Evolutionary conservation across 2,329 filamentous ascomycete genomes (phyloP).

Genomic region (Trichoderma lentiforme): DNA sequence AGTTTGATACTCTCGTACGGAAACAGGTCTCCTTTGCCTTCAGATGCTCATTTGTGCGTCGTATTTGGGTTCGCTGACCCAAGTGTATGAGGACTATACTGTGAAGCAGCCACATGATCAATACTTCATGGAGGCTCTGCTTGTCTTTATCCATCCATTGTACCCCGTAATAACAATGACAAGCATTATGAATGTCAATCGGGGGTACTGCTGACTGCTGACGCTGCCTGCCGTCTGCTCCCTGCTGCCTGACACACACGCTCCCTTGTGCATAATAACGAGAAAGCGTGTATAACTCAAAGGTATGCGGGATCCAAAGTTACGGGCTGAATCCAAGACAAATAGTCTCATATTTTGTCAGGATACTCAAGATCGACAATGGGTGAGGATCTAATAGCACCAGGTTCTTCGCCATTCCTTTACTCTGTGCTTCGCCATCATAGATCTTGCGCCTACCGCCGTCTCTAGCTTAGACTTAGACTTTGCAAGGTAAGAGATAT

Average conservation of each 20-base stretch:
- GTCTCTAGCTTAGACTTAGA: neutral
- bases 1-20: neutral
- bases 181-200: neutral
- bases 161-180: neutral
- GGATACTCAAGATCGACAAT: neutral
- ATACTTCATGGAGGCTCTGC: no score
- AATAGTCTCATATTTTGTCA: neutral
- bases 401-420: neutral
- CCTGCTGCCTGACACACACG: neutral
- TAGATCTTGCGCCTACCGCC: neutral
- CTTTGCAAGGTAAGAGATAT: neutral
- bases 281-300: neutral
- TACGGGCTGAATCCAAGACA: slow-evolving; percentile 1
- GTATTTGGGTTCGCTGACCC: neutral
- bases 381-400: neutral
- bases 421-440: neutral
- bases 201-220: neutral
- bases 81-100: no score
- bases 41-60: neutral
- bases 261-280: neutral
- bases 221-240: neutral
- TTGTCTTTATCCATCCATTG: neutral
- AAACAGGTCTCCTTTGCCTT: neutral
- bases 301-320: neutral
- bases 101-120: neutral